Conservation (phyloP, 495 filamentous ascomycete genomes). For the Penicillium antarcticum region DNA sequence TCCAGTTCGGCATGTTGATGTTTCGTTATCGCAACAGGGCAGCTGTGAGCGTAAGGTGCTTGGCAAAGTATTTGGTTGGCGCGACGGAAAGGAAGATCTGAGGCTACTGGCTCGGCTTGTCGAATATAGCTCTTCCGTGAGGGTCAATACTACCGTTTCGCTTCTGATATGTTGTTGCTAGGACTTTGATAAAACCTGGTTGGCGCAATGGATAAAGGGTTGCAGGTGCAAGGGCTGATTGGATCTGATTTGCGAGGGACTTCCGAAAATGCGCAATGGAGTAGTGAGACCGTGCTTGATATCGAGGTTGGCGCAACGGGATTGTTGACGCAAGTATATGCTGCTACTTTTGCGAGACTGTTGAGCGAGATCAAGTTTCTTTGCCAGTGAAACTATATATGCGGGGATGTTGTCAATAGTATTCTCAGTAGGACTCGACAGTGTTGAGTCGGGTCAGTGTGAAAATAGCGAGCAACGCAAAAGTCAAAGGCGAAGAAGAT, state of each 20-base stretch:
- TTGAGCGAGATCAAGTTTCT: slow-evolving; percentile 12
- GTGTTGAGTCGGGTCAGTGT: not conserved
- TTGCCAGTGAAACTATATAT: slow-evolving; percentile 15
- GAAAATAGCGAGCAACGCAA: not conserved
- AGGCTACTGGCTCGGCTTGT: not conserved
- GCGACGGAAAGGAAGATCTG: slow-evolving; percentile 1
- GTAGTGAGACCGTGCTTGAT: not conserved
- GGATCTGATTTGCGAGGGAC: not conserved
- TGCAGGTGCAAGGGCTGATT: slow-evolving; percentile 9
- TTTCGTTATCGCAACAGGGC: slow-evolving; percentile 6
- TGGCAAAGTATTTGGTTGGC: slow-evolving; percentile 2
- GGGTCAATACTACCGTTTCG: slow-evolving; percentile 1
- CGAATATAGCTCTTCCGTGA: slow-evolving; percentile 1
- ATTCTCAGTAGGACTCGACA: not conserved
- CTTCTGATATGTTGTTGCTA: not conserved
- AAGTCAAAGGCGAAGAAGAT: not conserved
- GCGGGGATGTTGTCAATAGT: not conserved
- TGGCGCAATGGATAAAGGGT: slow-evolving; percentile 9
- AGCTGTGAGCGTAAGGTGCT: slow-evolving; percentile 4
- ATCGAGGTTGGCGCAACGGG: slow-evolving; percentile 12
- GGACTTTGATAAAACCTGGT: not conserved
- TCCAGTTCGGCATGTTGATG: slow-evolving; percentile 27
- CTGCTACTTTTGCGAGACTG: slow-evolving; percentile 13
- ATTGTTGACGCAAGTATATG: slow-evolving; percentile 9
- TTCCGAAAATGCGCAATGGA: slow-evolving; percentile 7